Evolutionary conservation across 169 alveolate genomes (phyloP).

Genomic region (Plasmodium relictum): DNA sequence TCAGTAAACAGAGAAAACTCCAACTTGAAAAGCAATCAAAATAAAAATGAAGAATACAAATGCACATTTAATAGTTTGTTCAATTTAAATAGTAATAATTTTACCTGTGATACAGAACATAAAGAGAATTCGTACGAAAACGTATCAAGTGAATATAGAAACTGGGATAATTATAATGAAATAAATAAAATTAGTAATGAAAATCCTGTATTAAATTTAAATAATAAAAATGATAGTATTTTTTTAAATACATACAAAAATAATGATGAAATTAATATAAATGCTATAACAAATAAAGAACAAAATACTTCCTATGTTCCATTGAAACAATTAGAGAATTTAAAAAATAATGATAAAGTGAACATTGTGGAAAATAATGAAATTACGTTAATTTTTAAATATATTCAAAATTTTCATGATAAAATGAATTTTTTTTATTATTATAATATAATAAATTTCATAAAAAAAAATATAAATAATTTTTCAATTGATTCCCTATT

Average conservation of each 20-base stretch:
- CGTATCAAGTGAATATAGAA: not conserved
- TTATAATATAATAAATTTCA: conserved; percentile 12
- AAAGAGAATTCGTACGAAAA: not conserved
- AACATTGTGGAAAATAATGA: conserved; percentile 25
- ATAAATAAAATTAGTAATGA: not conserved
- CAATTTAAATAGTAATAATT: not conserved
- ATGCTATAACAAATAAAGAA: not conserved
- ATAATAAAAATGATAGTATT: not conserved
- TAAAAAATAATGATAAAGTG: not conserved
- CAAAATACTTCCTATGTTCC: not conserved
- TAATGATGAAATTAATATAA: not conserved
- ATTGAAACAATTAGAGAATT: not conserved
- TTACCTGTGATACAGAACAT: not conserved
- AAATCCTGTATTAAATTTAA: not conserved
- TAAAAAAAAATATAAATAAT: conserved; percentile 35
- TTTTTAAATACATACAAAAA: not conserved
- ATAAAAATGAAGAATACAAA: not conserved
- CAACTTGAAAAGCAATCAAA: not conserved
- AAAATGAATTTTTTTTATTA: conserved; percentile 60
- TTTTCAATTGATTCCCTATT: conserved; percentile 32
- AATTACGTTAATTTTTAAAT: conserved; percentile 52
- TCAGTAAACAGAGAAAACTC: not conserved
- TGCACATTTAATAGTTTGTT: conserved; percentile 20
- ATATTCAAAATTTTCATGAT: conserved; percentile 56
- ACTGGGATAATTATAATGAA: not conserved